Base-by-base conservation (phyloP, 495 filamentous ascomycete species). In the Rhizodiscina lignyota region DNA sequence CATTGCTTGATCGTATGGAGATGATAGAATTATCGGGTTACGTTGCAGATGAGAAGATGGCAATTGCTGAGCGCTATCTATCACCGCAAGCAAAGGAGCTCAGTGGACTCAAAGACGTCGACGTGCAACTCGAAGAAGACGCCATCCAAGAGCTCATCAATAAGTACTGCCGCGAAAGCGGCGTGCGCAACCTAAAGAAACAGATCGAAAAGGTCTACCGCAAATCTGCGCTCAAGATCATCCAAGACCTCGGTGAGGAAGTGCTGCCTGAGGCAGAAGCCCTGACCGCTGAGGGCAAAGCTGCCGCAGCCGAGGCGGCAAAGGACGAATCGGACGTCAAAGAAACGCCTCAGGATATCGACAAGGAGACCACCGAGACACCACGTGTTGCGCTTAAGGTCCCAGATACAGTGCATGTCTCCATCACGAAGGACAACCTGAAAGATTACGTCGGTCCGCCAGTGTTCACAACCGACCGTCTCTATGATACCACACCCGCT, bases 121-220 rank as follows among this genome's bases (percentile, higher is more conserved):
- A 93, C 50, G 89, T 99, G 21, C 62, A 61, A n/a, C 65, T 99
- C 31, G 70, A 67, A 42, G 68, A 84, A 44, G 73, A 78, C 19
- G 91, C 85, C 2, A 91, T 99, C 39, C 75, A 83, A 46, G 91
- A 99, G 58, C 64, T 99, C 37, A 99, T 96, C 67, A 94, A 96
- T 56, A 91, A 79, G 10, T 99, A 99, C 61, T 94, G 86, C 60
- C 77, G 91, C 12, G 91, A 99, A 55, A 86, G 81, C 32, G 91
- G 91, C 43, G 91, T 99, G 18, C 81, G 91, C 30, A 96, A 96
- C 54, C 60, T 99, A 47, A 99, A 99, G 67, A 96, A 99, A 64
- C 87, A 96, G 52, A 99, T 99, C 43, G 91, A 99, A 52, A 96
- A 96, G 62, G 83, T 99, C 4, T 99, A 93, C 58, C 79, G 91